Conservation (phyloP, 805 yeast species). For the Wickerhamomyces bisporus region DNA sequence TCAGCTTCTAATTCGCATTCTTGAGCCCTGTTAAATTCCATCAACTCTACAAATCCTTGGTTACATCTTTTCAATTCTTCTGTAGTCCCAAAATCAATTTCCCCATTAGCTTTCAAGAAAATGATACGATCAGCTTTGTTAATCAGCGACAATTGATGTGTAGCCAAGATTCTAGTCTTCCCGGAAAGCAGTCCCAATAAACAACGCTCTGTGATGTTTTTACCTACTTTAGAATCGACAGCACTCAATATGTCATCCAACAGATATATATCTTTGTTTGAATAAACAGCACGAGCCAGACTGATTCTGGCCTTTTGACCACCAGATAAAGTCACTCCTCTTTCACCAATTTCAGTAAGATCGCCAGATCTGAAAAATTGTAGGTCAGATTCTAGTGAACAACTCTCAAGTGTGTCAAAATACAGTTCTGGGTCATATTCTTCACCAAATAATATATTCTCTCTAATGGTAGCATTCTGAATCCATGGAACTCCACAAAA, state of each 20-base stretch:
- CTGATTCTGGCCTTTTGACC: conserved; percentile 95
- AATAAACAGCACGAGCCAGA: conserved; percentile 89
- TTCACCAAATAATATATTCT: conserved; percentile 82
- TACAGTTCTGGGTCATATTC: conserved; percentile 73
- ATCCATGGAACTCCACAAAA: conserved; percentile 73
- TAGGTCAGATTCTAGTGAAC: conserved; percentile 75
- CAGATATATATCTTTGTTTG: conserved; percentile 28
- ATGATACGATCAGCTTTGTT: conserved; percentile 62
- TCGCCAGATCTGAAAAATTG: conserved; percentile 79
- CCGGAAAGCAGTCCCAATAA: conserved; percentile 46
- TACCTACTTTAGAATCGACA: conserved; percentile 80
- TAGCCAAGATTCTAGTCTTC: conserved; percentile 70
- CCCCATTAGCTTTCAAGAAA: conserved; percentile 56
- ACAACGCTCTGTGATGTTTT: conserved; percentile 64
- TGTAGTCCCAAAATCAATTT: conserved; percentile 56
- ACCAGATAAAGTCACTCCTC: conserved; percentile 90
- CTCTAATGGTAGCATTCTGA: conserved; percentile 84
- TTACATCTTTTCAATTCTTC: conserved; percentile 44
- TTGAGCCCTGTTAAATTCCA: no score
- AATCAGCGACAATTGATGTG: conserved; percentile 73
- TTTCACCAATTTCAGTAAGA: conserved; percentile 87
- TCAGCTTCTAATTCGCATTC: conserved; percentile 41
- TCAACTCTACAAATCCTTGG: no score
- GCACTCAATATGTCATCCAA: conserved; percentile 76
- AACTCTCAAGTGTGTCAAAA: conserved; percentile 68